A percentile compares a stretch with the other conserved stretches of the same genome.
Conservation (phyloP, 371 early-diverging fungal genomes). For the Smittium culicis region DNA sequence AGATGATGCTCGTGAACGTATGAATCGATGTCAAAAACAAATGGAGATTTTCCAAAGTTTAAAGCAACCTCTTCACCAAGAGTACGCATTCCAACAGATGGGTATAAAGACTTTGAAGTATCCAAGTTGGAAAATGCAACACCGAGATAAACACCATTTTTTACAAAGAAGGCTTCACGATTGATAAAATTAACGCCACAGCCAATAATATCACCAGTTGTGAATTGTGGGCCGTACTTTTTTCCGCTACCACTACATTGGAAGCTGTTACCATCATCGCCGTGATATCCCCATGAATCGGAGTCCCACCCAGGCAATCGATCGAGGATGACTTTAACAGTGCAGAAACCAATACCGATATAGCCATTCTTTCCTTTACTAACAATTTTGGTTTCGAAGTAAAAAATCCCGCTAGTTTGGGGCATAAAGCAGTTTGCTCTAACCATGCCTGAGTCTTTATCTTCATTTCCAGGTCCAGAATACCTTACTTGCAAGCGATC, state of each 20-base stretch:
- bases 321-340: constrained; percentile 34
- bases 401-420: constrained; percentile 75
- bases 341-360: constrained; percentile 79
- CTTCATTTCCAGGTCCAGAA: constrained; percentile 57
- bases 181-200: constrained; percentile 76
- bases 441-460: constrained; percentile 70
- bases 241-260: constrained; percentile 63
- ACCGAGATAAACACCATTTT: constrained; percentile 77
- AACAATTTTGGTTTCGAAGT: constrained; percentile 72
- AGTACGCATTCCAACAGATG: constrained; percentile 81
- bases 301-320: constrained; percentile 77
- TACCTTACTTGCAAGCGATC: constrained; percentile 16
- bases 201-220: constrained; percentile 82
- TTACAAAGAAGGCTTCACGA: constrained; percentile 70
- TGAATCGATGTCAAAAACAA: constrained; percentile 71
- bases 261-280: constrained; percentile 84
- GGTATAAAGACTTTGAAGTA: constrained; percentile 39
- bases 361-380: constrained; percentile 83
- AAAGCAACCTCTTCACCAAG: constrained; percentile 67
- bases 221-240: constrained; percentile 77
- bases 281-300: constrained; percentile 76
- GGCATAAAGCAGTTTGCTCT: constrained; percentile 71
- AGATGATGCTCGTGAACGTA: constrained; percentile 41
- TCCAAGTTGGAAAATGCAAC: constrained; percentile 24
- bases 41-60: constrained; percentile 79